phyloP scores from a whole-genome alignment of 495 filamentous ascomycete genomes.

The Umbilicaria muhlenbergii region DNA sequence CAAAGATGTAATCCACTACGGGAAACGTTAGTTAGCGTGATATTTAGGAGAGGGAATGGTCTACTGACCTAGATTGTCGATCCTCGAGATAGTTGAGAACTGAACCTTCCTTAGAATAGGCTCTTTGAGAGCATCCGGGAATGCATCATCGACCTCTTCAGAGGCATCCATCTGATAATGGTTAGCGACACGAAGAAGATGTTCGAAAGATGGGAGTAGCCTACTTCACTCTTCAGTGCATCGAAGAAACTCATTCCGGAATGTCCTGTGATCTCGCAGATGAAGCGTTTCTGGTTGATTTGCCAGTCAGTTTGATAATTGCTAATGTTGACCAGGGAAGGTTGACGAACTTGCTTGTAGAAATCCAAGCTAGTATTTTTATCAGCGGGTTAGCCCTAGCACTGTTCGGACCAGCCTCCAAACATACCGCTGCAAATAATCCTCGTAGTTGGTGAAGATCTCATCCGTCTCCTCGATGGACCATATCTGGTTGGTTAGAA shows the following conservation, averaged over 20 bases:
- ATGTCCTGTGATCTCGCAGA: conserved; percentile 88
- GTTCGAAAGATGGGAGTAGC: conserved; percentile 13
- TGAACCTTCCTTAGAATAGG: conserved; percentile 82
- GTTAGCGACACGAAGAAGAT: background rate
- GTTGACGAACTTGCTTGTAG: conserved; percentile 59
- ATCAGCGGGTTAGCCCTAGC: conserved; percentile 12
- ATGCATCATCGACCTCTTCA: conserved; percentile 74
- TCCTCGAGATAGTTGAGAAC: conserved; percentile 76
- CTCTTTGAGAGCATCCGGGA: conserved; percentile 82
- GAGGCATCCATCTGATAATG: conserved; percentile 57
- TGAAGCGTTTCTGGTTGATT: conserved; percentile 57
- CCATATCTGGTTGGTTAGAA: conserved; percentile 52
- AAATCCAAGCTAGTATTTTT: conserved; percentile 58
- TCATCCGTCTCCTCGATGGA: conserved; percentile 80
- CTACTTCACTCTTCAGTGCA: conserved; percentile 82
- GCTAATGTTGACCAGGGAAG: background rate
- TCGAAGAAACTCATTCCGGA: conserved; percentile 90
- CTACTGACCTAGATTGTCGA: conserved; percentile 72
- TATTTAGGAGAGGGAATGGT: background rate
- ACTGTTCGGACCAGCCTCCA: conserved; percentile 1
- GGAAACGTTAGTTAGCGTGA: conserved; percentile 13
- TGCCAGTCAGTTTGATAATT: conserved; percentile 2
- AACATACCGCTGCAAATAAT: conserved; percentile 62
- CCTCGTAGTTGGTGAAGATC: conserved; percentile 78
- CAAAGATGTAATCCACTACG: conserved; percentile 51